Conservation (phyloP, 2,329 filamentous ascomycete species). For the Scorias spongiosa region DNA sequence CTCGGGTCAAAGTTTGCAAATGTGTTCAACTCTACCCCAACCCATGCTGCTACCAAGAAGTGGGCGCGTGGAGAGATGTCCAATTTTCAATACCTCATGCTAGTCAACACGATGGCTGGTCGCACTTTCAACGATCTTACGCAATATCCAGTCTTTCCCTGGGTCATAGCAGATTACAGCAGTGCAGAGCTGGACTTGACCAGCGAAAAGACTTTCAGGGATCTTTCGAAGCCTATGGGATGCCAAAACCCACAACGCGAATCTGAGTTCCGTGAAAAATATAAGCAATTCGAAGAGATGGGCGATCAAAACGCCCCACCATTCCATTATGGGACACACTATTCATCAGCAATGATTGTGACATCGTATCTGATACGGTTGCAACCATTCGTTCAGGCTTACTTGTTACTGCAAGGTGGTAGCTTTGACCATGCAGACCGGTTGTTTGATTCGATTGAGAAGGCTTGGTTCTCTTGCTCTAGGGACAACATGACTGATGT, state of each 20-base stretch:
- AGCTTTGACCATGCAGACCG: constrained; percentile 92
- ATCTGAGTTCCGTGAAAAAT: constrained; percentile 66
- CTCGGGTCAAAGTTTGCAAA: constrained; percentile 83
- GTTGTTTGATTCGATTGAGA: constrained; percentile 83
- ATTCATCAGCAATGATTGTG: constrained; percentile 98
- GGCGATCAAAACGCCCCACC: constrained; percentile 59
- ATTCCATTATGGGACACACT: constrained; percentile 97
- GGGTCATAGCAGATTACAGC: constrained; percentile 90
- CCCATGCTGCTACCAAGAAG: constrained; percentile 70
- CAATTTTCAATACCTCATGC: constrained; percentile 98
- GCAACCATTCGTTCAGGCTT: constrained; percentile 92
- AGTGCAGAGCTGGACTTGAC: constrained; percentile 82
- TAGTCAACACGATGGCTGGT: constrained; percentile 93
- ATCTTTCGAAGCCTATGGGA: constrained; percentile 92
- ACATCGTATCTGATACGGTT: constrained; percentile 89
- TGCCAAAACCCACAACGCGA: constrained; percentile 68
- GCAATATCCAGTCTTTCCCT: constrained; percentile 95
- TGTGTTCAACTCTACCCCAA: constrained; percentile 71
- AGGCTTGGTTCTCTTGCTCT: constrained; percentile 82
- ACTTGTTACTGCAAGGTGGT: constrained; percentile 85
- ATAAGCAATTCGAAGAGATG: constrained; percentile 80
- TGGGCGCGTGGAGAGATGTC: constrained; percentile 94
- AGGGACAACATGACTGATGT: constrained; percentile 86
- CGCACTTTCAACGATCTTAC: constrained; percentile 96
- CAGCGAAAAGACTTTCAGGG: constrained; percentile 72